Conservation (phyloP, 106 monocot species). For the Phalaenopsis aphrodite region DNA sequence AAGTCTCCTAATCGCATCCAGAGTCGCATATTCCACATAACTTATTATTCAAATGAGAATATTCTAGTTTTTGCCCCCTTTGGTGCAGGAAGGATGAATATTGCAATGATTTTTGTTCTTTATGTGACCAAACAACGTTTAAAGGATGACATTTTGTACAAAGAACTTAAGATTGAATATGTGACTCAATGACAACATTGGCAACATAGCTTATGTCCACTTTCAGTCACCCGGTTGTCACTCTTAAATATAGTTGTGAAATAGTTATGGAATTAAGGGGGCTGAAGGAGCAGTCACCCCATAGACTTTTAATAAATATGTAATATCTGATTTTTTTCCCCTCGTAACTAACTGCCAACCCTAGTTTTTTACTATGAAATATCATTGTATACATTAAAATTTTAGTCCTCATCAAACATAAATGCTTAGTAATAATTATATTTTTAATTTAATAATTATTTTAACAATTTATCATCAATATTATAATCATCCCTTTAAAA, state of each 20-base stretch:
- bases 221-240: constrained; percentile 66
- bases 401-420: too few species aligned
- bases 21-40: constrained; percentile 71
- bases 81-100: constrained; percentile 94
- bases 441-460: too few species aligned
- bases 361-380: too few species aligned
- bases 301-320: too few species aligned
- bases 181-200: constrained; percentile 93
- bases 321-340: too few species aligned
- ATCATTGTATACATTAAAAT: too few species aligned
- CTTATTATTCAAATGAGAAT: constrained; percentile 86
- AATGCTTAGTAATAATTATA: too few species aligned
- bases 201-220: constrained; percentile 86
- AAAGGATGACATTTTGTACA: constrained; percentile 74
- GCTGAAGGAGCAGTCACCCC: too few species aligned
- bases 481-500: too few species aligned
- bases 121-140: constrained; percentile 88
- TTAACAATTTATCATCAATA: too few species aligned
- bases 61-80: constrained; percentile 95
- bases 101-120: constrained; percentile 90
- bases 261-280: too few species aligned
- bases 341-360: too few species aligned
- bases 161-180: constrained; percentile 92
- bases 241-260: constrained; percentile 71
- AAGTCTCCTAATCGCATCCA: constrained; percentile 88